phyloP scores from a whole-genome alignment of 1,284 basidiomycete species.

The Leccinum colubrinum region DNA sequence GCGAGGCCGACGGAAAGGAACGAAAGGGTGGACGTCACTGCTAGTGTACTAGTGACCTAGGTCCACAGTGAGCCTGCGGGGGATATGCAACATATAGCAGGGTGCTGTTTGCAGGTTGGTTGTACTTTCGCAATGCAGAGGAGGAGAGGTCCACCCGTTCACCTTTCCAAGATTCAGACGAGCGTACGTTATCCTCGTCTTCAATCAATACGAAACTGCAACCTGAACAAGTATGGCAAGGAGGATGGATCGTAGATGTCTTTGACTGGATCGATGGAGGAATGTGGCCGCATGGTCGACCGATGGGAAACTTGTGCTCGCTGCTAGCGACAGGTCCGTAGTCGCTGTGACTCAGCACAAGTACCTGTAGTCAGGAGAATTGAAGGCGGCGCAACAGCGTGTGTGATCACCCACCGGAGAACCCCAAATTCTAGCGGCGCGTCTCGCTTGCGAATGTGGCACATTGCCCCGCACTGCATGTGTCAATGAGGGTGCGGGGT shows the following conservation, averaged over 20 bases:
- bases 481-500: too few species aligned
- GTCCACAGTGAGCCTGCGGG: conserved; percentile 4
- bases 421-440: too few species aligned
- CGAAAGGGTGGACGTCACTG: conserved; percentile 77
- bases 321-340: too few species aligned
- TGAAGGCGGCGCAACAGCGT: too few species aligned
- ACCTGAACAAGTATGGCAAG: conserved; percentile 77
- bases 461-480: too few species aligned
- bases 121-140: conserved; percentile 80
- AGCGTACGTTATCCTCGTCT: conserved; percentile 78
- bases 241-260: conserved; percentile 76
- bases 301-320: too few species aligned
- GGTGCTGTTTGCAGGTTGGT: conserved; percentile 75
- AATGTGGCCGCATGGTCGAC: too few species aligned
- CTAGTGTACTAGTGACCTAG: conserved; percentile 73
- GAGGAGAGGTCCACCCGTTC: conserved; percentile 62
- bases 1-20: conserved; percentile 91
- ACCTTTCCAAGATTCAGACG: conserved; percentile 76
- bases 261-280: conserved; percentile 57
- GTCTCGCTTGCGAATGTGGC: too few species aligned
- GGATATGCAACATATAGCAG: conserved; percentile 35
- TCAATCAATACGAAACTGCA: conserved; percentile 36
- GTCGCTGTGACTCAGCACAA: too few species aligned
- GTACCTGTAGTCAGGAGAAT: too few species aligned
- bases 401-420: too few species aligned